Evolutionary conservation across 176 grass and related monocot genomes (phyloP).

Genomic region (Typha latifolia): DNA sequence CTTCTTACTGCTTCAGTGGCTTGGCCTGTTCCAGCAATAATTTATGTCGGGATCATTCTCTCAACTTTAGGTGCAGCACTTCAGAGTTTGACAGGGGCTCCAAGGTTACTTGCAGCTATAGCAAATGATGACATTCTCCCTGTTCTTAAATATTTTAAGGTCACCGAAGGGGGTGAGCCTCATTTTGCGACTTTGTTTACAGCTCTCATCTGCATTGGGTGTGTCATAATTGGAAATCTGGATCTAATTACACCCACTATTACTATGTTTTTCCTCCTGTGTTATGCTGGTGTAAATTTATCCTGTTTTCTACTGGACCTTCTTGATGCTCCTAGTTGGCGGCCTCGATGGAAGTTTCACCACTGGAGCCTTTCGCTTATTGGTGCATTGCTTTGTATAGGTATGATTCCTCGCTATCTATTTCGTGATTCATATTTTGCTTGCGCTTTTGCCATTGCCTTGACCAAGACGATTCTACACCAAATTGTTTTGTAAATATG

Average conservation of each 20-base stretch:
- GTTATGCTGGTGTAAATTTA: conserved; percentile 91
- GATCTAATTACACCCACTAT: conserved; percentile 96
- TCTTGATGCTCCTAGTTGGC: conserved; percentile 98
- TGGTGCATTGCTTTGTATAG: conserved; percentile 81
- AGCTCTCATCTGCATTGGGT: conserved; percentile 75
- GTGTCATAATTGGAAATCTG: conserved; percentile 90
- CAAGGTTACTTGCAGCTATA: conserved; percentile 88
- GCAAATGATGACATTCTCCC: conserved; percentile 98
- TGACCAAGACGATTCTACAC: no score
- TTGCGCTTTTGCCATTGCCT: not conserved
- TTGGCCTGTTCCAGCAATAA: conserved; percentile 86
- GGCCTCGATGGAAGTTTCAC: conserved; percentile 97
- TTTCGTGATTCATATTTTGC: no score
- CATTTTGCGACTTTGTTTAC: conserved; percentile 84
- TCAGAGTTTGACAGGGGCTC: conserved; percentile 88
- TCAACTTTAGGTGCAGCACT: conserved; percentile 98
- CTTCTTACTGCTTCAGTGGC: conserved; percentile 92
- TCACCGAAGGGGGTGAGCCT: conserved; percentile 82
- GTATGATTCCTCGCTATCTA: conserved; percentile 37
- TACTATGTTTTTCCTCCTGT: conserved; percentile 97
- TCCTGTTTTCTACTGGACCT: conserved; percentile 94
- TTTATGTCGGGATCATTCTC: conserved; percentile 91
- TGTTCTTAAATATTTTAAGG: conserved; percentile 87
- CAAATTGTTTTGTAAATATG: no score
- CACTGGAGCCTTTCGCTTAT: conserved; percentile 98